Conservation (phyloP, 1,284 basidiomycete genomes). For the Leccinum pallidistipes region DNA sequence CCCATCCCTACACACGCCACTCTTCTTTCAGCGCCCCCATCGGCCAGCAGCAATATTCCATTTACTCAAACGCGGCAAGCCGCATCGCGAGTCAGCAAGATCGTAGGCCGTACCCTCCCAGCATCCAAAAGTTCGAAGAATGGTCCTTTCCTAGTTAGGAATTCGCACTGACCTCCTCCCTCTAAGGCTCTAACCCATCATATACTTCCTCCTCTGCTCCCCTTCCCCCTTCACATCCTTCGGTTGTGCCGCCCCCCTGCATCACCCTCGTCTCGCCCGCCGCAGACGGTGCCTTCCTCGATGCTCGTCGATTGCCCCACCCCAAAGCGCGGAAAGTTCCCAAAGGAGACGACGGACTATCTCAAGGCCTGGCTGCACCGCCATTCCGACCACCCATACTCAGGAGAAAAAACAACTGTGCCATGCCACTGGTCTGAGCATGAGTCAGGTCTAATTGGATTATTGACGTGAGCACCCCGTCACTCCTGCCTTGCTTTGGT, state of each 20-base stretch:
- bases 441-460: slow-evolving; percentile 93
- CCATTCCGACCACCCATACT: slow-evolving; percentile 88
- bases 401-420: slow-evolving; percentile 91
- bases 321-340: slow-evolving; percentile 83
- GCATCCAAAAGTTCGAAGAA: slow-evolving; percentile 36
- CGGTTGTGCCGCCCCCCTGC: slow-evolving; percentile 39
- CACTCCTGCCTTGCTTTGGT: slow-evolving; percentile 4
- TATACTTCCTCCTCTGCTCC: slow-evolving; percentile 19
- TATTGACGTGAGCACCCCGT: slow-evolving; percentile 67
- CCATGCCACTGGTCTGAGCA: slow-evolving; percentile 80
- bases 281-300: slow-evolving; percentile 50
- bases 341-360: slow-evolving; percentile 87
- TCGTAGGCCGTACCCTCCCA: slow-evolving; percentile 41
- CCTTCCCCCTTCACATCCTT: slow-evolving; percentile 27
- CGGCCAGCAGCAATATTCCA: slow-evolving; percentile 46
- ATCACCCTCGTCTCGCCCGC: slow-evolving; percentile 49
- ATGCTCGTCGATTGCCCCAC: slow-evolving; percentile 70
- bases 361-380: slow-evolving; percentile 89
- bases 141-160: slow-evolving; percentile 43
- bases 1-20: slow-evolving; percentile 41
- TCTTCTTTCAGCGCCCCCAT: slow-evolving; percentile 52
- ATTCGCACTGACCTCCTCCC: slow-evolving; percentile 15
- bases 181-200: slow-evolving; percentile 10
- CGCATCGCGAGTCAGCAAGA: slow-evolving; percentile 70
- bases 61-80: slow-evolving; percentile 57